These are phyloP conservation scores for Pyrenochaeta sp. DNA, from an alignment of 2,329 filamentous ascomycete species.

Conservation along the genomic window DNA sequence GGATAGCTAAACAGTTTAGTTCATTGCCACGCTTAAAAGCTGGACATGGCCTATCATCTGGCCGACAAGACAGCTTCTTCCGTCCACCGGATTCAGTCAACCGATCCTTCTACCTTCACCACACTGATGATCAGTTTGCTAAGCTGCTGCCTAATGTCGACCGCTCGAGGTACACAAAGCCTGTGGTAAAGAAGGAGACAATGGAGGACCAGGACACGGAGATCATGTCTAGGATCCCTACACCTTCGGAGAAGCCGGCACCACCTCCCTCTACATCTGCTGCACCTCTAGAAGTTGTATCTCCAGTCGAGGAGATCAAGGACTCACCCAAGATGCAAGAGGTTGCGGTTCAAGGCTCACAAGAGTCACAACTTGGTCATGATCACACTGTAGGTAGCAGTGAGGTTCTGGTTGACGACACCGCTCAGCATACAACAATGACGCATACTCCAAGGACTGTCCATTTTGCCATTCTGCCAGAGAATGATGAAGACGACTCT, in stretches of 20 bases:
- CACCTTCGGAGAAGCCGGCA: background rate
- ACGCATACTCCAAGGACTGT: too few species aligned
- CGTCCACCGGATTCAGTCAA: conserved; percentile 3
- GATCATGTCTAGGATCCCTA: background rate
- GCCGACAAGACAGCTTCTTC: background rate
- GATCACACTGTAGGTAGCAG: too few species aligned
- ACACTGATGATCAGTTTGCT: conserved; percentile 4
- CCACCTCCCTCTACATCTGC: background rate
- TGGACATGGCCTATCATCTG: background rate
- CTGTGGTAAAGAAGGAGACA: background rate
- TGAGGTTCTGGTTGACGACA: too few species aligned
- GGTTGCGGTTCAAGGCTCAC: too few species aligned
- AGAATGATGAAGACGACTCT: conserved; percentile 7
- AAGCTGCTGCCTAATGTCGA: background rate
- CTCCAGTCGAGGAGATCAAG: too few species aligned
- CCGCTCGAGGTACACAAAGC: background rate
- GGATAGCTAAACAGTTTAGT: background rate
- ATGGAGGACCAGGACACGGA: background rate
- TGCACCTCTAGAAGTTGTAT: too few species aligned
- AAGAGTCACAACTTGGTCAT: too few species aligned
- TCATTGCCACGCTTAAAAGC: background rate
- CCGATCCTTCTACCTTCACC: conserved; percentile 11
- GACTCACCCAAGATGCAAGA: too few species aligned
- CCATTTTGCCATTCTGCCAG: too few species aligned
- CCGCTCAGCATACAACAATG: too few species aligned